Conservation (phyloP, 768 basidiomycete genomes). For the Hericium erinaceus region DNA sequence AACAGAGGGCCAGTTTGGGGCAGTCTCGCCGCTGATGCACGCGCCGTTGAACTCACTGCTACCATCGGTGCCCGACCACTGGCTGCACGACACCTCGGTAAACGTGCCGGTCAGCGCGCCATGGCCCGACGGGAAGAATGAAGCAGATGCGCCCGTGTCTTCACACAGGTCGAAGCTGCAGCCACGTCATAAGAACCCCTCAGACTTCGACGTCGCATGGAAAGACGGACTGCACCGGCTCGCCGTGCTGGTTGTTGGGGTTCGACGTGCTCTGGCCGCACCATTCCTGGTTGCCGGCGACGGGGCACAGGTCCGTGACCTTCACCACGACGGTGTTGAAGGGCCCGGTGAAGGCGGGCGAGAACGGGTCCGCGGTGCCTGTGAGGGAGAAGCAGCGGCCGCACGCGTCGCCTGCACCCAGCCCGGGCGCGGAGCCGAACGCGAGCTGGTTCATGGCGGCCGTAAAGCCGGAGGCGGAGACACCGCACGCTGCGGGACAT, state of each 20-base stretch:
- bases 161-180: slow-evolving; percentile 52
- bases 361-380: slow-evolving; percentile 41
- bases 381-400: slow-evolving; percentile 53
- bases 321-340: slow-evolving; percentile 49
- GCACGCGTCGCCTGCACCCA: slow-evolving; percentile 49
- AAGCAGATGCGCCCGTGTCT: slow-evolving; percentile 41
- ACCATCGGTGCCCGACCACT: slow-evolving; percentile 50
- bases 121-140: slow-evolving; percentile 49
- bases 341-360: slow-evolving; percentile 38
- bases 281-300: slow-evolving; percentile 40
- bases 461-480: slow-evolving; percentile 37
- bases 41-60: slow-evolving; percentile 36
- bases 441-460: slow-evolving; percentile 51
- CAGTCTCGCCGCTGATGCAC: slow-evolving; percentile 41
- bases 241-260: slow-evolving; percentile 32
- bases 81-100: slow-evolving; percentile 45
- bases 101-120: slow-evolving; percentile 45
- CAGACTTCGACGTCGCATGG: neutral
- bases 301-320: slow-evolving; percentile 36
- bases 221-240: slow-evolving; percentile 40
- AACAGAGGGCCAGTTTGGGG: slow-evolving; percentile 39
- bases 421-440: slow-evolving; percentile 40
- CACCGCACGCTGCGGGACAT: slow-evolving; percentile 37
- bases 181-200: neutral
- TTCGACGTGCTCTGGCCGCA: slow-evolving; percentile 41